Evolutionary conservation across 768 basidiomycete species (phyloP).

Genomic region (Lactarius akahatsu): DNA sequence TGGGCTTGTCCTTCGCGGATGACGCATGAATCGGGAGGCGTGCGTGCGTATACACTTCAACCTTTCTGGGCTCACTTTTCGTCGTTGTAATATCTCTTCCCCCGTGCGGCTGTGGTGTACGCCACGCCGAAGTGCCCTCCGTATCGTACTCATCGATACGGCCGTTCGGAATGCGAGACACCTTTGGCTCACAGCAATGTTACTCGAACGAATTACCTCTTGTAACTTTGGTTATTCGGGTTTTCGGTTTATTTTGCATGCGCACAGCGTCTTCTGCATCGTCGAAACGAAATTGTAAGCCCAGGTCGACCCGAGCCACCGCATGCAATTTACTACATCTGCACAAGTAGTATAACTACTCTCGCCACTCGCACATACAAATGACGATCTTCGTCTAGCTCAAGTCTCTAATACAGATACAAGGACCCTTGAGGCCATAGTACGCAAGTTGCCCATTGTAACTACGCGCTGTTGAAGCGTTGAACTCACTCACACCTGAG

Average conservation of each 20-base stretch:
- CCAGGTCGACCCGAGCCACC: too few species aligned
- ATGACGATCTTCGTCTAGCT: not conserved
- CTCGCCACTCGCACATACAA: too few species aligned
- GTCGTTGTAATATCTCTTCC: not conserved
- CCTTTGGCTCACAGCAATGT: not conserved
- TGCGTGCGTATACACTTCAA: not conserved
- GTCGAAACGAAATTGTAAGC: too few species aligned
- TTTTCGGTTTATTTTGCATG: too few species aligned
- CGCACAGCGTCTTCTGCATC: too few species aligned
- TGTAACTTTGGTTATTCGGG: not conserved
- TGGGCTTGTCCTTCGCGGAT: slow-evolving; percentile 57
- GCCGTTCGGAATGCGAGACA: not conserved
- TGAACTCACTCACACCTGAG: not conserved
- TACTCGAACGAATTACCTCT: not conserved
- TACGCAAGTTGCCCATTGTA: not conserved
- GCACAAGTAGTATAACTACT: not conserved
- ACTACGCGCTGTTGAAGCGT: not conserved
- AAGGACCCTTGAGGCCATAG: not conserved
- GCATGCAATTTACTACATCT: not conserved
- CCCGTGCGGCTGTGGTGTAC: not conserved
- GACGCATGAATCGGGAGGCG: slow-evolving; percentile 42
- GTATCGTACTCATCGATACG: not conserved
- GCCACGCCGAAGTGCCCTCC: not conserved
- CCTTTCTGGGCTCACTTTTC: not conserved
- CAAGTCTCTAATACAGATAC: not conserved